These are phyloP conservation scores for Sugiyamaella qingdaonensis DNA, from an alignment of 805 yeast genomes.

Conservation along the genomic window DNA sequence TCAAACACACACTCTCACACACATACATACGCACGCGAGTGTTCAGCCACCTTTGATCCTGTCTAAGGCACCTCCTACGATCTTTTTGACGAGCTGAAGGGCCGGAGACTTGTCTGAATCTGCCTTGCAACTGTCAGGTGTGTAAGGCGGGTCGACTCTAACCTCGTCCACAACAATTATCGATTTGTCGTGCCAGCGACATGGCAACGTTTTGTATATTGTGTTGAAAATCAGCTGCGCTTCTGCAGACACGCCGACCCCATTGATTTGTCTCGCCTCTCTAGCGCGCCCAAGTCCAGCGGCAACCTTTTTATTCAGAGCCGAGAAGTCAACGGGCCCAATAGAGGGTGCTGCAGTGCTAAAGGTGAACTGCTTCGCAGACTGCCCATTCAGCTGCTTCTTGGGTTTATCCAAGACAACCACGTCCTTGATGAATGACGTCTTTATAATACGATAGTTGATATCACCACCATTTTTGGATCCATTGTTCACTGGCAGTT, in stretches of 20 bases:
- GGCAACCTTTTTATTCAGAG: slow-evolving; percentile 27
- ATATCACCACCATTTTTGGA: slow-evolving; percentile 18
- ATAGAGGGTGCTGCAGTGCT: slow-evolving; percentile 34
- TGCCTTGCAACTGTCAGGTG: slow-evolving; percentile 29
- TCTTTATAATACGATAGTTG: slow-evolving; percentile 50
- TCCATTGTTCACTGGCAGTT: neutral
- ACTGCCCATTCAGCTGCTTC: slow-evolving; percentile 14
- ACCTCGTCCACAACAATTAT: slow-evolving; percentile 47
- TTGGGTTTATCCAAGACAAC: slow-evolving; percentile 42
- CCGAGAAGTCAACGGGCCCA: slow-evolving; percentile 31
- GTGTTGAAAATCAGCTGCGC: slow-evolving; percentile 45
- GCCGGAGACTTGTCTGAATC: slow-evolving; percentile 34
- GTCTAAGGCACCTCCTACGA: slow-evolving; percentile 49
- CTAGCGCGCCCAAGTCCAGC: slow-evolving; percentile 27
- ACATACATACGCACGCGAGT: neutral
- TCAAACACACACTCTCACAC: no score
- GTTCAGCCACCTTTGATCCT: slow-evolving; percentile 49
- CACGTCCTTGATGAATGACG: slow-evolving; percentile 53
- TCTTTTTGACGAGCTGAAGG: slow-evolving; percentile 41
- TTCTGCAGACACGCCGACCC: slow-evolving; percentile 38
- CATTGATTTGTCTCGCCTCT: slow-evolving; percentile 25
- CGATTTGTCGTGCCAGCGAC: slow-evolving; percentile 41
- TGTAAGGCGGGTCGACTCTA: slow-evolving; percentile 43
- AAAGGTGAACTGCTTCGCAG: slow-evolving; percentile 22
- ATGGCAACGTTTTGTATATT: slow-evolving; percentile 43